Percentiles rank a stretch among this genome's conserved stretches.
phyloP scores from a whole-genome alignment of 257 asterid genomes.

The Cruciata laevipes region DNA sequence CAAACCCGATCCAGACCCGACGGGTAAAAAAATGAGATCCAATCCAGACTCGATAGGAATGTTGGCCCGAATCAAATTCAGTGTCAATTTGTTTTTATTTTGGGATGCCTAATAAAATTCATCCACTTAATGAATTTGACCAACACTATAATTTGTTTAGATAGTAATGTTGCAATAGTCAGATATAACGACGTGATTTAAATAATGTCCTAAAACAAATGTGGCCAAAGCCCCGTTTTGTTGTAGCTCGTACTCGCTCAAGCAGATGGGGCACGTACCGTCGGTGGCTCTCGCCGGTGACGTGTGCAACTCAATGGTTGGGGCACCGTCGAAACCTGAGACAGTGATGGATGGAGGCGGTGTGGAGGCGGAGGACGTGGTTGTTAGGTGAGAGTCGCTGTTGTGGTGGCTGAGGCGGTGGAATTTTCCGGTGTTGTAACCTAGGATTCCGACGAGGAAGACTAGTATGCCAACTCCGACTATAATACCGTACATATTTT shows the following conservation, averaged over 20 bases:
- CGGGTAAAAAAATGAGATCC: too few species aligned
- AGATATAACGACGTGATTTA: too few species aligned
- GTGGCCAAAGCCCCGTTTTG: too few species aligned
- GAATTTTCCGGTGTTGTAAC: constrained; percentile 37
- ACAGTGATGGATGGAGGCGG: constrained; percentile 20
- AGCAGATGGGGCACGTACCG: constrained; percentile 62
- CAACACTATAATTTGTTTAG: too few species aligned
- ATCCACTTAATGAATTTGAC: too few species aligned
- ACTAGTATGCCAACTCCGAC: constrained; percentile 60
- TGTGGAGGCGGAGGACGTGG: constrained; percentile 14
- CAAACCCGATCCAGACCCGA: too few species aligned
- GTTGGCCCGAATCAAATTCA: too few species aligned
- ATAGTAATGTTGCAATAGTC: too few species aligned
- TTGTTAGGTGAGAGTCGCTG: not conserved
- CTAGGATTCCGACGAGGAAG: constrained; percentile 44
- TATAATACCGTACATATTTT: constrained; percentile 53
- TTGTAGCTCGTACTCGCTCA: constrained; percentile 56
- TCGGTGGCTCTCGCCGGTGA: constrained; percentile 66
- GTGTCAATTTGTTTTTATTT: too few species aligned
- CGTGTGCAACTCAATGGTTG: constrained; percentile 73
- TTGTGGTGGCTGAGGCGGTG: not conserved
- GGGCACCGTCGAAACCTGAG: constrained; percentile 50
- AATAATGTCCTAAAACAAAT: too few species aligned
- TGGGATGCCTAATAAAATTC: too few species aligned
- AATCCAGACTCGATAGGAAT: too few species aligned